Base-by-base conservation (phyloP, 345 rosid species). In the Aquilaria yunnanensis region DNA sequence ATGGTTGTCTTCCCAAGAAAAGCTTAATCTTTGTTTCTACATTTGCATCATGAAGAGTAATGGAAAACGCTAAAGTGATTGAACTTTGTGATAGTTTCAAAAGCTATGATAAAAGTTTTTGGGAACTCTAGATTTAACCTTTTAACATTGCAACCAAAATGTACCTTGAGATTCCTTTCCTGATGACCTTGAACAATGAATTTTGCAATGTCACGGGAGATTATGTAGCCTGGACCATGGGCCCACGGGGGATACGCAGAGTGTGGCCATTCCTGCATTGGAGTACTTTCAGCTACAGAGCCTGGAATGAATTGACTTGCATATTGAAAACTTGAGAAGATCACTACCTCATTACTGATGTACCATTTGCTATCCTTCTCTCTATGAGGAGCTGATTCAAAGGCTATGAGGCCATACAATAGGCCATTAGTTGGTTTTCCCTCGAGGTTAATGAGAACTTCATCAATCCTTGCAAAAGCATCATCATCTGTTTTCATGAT, bases 401-500 rank as follows among this genome's bases (percentile, higher is more conserved):
- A 84, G 43, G 96, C 68, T 60, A 89, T 81, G 61, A 79, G 80
- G 65, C 98, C 98, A 32, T 86, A 84, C 63, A 87, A 75, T 57
- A 93, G 85, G n/a, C 85, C 76, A 7, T 66, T 59, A 23, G 93
- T 69, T 57, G 92, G 68, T 73, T 87, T 85, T 49, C 54, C 82
- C 67, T 83, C 71, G 58, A 89, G 87, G 70, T 77, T 79, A 12
- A 76, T 55, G 56, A 89, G 78, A 68, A 85, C 76, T 76, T 93
- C 94, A 76, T 93, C 90, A 14, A 89, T 84, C 66, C 97, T 69
- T 43, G 85, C 90, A 79, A 93, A 93, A 14, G 88, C 98, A 69
- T 93, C 98, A 59, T 92, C 98, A 50, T 93, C 98, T 5, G 92
- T 84, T 77, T 93, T 93, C 98, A 93, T 89, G 58, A 93, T 77